Conservation (phyloP, 495 filamentous ascomycete genomes). For the Letharia lupina region DNA sequence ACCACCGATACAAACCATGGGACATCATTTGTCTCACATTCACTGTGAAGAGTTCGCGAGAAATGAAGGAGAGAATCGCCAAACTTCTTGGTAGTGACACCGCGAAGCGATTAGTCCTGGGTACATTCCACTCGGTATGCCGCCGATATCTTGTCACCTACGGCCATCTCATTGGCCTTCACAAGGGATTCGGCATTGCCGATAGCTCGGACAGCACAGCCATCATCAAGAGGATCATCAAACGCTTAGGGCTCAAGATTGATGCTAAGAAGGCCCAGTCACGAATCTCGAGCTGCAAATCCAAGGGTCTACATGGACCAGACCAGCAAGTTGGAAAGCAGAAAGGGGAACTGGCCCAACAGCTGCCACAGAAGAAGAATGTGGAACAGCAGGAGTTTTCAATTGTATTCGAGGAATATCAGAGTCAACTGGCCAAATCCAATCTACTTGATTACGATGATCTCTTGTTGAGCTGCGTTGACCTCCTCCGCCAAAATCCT, state of each 20-base stretch:
- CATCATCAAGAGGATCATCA: slow-evolving; percentile 74
- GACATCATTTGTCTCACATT: slow-evolving; percentile 97
- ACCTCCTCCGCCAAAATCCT: slow-evolving; percentile 68
- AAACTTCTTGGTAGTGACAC: slow-evolving; percentile 67
- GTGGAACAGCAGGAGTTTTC: slow-evolving; percentile 67
- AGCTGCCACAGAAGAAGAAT: slow-evolving; percentile 37
- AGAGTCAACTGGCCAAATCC: slow-evolving; percentile 59
- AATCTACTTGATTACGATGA: slow-evolving; percentile 96
- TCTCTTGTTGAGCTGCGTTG: slow-evolving; percentile 72
- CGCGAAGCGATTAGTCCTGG: slow-evolving; percentile 73
- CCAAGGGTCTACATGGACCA: slow-evolving; percentile 46
- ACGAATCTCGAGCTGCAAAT: slow-evolving; percentile 82
- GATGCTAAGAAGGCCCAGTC: slow-evolving; percentile 60
- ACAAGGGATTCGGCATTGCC: slow-evolving; percentile 84
- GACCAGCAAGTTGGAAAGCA: not conserved
- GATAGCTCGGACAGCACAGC: slow-evolving; percentile 72
- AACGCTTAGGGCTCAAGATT: slow-evolving; percentile 56
- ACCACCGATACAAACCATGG: slow-evolving; percentile 68
- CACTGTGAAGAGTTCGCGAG: slow-evolving; percentile 90
- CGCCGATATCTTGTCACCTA: slow-evolving; percentile 78
- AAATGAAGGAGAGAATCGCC: slow-evolving; percentile 87
- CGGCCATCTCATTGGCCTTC: slow-evolving; percentile 75
- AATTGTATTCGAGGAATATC: slow-evolving; percentile 69
- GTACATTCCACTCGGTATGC: slow-evolving; percentile 94
- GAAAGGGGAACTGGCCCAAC: slow-evolving; percentile 36